Base-by-base conservation (phyloP, 2,329 filamentous ascomycete genomes). In the Epichloe festucae region DNA sequence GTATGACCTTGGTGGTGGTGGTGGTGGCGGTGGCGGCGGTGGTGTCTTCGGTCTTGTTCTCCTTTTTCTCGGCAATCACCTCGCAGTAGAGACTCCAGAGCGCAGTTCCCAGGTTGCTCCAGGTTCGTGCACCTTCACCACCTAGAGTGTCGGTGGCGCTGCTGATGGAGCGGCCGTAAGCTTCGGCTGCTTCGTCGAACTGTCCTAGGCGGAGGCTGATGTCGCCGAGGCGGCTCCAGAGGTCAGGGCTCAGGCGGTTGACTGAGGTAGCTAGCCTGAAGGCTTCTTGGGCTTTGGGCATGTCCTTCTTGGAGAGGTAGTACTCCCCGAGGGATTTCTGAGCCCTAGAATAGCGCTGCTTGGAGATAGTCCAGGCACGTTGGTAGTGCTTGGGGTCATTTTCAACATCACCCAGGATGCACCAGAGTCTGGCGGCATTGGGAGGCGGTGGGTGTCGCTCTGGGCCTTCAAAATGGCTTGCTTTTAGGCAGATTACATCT, bases 201-300 rank as follows among this genome's bases (percentile, higher is more conserved):
- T 83, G 75, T 10, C 81, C 80, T 0, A 94, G 74, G 48, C 91
- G 83, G 19, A 98, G 76, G 57, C 85, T 81, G 49, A 94, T 88
- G 63, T 95, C 95, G 7, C 93, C 93, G 4, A 97, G 74, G 0
- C 90, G 83, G 62, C 89, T 89, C 93, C 93, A 98, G 52, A 89
- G 81, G 50, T 87, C 78, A 2, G 87, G 79, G 63, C 89, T 91
- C 40, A 95, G 74, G 14, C 87, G 79, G 64, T 94, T 95, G 51
- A 88, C 84, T 21, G 76, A 73, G 0, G 95, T 78, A 27, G 89
- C 89, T 53, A 85, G 80, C 46, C 74, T 73, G 66, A 95, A 98
- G 1, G 90, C 87, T 36, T 84, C 81, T 14, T 82, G 80, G 0
- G 91, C 89, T 55, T 81, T 79, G 21, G 73, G 64, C 62, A 84